A percentile compares a stretch with the other conserved stretches of the same genome.
Evolutionary conservation across 345 rosid species (phyloP).

Genomic region (Lagerstroemia speciosa): DNA sequence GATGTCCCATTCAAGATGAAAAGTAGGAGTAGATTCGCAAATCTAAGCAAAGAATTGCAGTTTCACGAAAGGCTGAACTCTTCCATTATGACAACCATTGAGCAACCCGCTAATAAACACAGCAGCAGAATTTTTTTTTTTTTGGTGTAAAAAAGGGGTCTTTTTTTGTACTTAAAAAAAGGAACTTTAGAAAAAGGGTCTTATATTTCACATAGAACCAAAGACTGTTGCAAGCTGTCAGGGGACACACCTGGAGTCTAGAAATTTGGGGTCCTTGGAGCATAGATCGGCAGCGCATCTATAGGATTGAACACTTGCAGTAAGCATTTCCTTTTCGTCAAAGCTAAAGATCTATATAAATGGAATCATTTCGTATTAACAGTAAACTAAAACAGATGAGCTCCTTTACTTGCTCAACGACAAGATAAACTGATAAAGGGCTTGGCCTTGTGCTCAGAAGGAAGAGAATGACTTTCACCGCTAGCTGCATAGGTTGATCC

Average conservation of each 20-base stretch:
- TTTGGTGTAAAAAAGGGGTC: no score
- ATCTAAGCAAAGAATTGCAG: neutral
- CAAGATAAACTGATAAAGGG: conserved; percentile 42
- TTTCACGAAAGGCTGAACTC: neutral
- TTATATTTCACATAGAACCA: no score
- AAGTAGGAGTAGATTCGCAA: neutral
- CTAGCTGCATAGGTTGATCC: conserved; percentile 28
- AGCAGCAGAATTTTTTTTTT: no score
- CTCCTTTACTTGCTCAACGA: conserved; percentile 34
- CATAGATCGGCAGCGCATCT: conserved; percentile 27
- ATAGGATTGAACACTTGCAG: conserved; percentile 16
- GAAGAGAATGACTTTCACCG: conserved; percentile 22
- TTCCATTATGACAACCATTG: neutral
- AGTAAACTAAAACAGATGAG: conserved; percentile 2
- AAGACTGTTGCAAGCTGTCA: neutral
- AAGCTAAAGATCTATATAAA: neutral
- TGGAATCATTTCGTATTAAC: neutral
- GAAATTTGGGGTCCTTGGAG: conserved; percentile 20
- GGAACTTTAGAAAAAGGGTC: no score
- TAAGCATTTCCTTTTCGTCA: conserved; percentile 8
- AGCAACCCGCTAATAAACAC: neutral
- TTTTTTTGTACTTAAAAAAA: no score
- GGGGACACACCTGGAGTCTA: conserved; percentile 24
- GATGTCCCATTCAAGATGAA: neutral
- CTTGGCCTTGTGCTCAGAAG: conserved; percentile 40